Percentiles rank a stretch among this genome's conserved stretches.
Evolutionary conservation across 2,329 filamentous ascomycete genomes (phyloP).

Genomic region (Leptographium flavum): DNA sequence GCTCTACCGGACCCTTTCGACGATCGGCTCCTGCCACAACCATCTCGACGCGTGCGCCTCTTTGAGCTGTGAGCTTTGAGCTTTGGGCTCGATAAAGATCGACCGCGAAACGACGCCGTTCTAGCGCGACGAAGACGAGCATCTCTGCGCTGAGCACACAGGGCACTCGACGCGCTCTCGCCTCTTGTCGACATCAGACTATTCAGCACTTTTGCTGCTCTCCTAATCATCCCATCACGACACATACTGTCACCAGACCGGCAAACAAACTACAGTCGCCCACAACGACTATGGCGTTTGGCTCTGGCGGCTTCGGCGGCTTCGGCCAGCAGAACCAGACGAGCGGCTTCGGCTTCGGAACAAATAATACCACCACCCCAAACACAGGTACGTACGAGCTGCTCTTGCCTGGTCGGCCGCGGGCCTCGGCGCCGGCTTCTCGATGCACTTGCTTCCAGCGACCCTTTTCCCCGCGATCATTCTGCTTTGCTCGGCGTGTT

Average conservation of each 20-base stretch:
- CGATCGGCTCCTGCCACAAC: background rate
- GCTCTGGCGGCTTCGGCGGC: conserved; percentile 37
- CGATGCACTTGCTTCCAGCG: background rate
- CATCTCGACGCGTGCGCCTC: background rate
- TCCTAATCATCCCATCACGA: background rate
- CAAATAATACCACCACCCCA: conserved; percentile 25
- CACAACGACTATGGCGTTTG: conserved; percentile 34
- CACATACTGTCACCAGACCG: background rate
- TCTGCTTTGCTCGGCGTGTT: conserved; percentile 3
- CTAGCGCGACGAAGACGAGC: too few species aligned
- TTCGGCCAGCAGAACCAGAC: conserved; percentile 44
- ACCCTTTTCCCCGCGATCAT: conserved; percentile 2
- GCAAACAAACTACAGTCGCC: background rate
- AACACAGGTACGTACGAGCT: conserved; percentile 35
- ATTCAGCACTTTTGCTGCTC: background rate
- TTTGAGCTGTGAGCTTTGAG: too few species aligned
- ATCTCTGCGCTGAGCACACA: too few species aligned
- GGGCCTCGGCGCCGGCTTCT: background rate
- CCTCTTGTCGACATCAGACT: background rate
- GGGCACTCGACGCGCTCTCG: too few species aligned
- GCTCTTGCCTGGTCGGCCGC: background rate
- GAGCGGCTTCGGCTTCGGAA: conserved; percentile 41
- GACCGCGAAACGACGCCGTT: too few species aligned
- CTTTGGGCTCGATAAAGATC: too few species aligned
- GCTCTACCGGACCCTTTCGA: too few species aligned